A percentile compares a stretch with the other conserved stretches of the same genome.
Conservation (phyloP, 163 green algal genomes). For the Chloromonas sp. region DNA sequence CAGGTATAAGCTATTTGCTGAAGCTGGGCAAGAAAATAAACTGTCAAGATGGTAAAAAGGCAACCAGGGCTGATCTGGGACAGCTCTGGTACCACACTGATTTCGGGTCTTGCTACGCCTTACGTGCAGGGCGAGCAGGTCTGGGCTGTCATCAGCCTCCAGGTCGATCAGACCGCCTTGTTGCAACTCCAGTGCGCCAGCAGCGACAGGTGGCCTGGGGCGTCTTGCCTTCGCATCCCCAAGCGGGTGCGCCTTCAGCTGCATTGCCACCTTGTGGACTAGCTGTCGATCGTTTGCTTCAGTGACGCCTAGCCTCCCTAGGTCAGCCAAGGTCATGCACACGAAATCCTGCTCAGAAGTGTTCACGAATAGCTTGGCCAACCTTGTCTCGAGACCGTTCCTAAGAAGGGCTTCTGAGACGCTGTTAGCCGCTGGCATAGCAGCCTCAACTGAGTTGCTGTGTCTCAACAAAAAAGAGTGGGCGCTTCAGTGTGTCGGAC, state of each 20-base stretch:
- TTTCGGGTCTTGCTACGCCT: not conserved
- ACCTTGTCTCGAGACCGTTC: too few relatives aligned
- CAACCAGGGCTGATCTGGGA: not conserved
- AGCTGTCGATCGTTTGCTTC: not conserved
- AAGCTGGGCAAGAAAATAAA: not conserved
- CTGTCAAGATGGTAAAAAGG: not conserved
- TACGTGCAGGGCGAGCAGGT: conserved; percentile 11
- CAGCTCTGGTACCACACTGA: not conserved
- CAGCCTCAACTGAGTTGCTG: too few relatives aligned
- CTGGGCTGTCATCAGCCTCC: conserved; percentile 15
- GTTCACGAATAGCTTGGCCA: not conserved
- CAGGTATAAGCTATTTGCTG: not conserved
- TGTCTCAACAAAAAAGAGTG: too few relatives aligned
- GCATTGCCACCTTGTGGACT: not conserved
- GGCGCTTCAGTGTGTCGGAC: too few relatives aligned
- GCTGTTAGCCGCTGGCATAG: too few relatives aligned
- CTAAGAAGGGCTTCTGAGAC: too few relatives aligned
- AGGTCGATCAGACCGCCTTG: conserved; percentile 16
- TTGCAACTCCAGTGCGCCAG: not conserved
- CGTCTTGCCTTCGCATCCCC: not conserved
- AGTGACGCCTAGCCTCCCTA: not conserved
- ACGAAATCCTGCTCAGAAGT: not conserved
- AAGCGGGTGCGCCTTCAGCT: not conserved
- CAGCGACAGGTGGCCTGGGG: not conserved
- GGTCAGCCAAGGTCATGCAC: not conserved